Evolutionary conservation across 2,329 filamentous ascomycete species (phyloP), one percentile per base, ranked within the genome.

Genomic region (Colletotrichum coccodes): DNA sequence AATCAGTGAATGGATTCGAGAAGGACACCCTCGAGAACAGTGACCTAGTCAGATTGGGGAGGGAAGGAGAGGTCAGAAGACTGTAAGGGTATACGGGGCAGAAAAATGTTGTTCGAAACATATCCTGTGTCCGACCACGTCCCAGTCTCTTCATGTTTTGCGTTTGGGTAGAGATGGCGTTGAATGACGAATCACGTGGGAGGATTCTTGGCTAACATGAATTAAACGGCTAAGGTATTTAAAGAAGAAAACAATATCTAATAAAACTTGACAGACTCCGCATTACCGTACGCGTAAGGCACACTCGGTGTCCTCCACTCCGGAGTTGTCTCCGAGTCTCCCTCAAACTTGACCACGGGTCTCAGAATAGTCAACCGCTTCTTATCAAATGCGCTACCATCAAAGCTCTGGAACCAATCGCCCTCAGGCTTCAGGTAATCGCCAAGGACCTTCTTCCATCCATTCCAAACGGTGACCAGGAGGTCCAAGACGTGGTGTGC

Each of bases 1-100:
- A 85, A 67, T 81, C 79, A 0, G 52, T 84, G 1, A 74, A 80
- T 34, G 85, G 86, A 0, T 81, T 86, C 40, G 81, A 83, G 54
- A 83, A 83, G 72, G 84, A 86, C 0, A 78, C 82, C 2, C 71
- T 86, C 23, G 46, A 73, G 57, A 84, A 84, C 52, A 75, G 78
- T 1, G 84, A 87, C 57, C 50, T 86, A 5, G n/a, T 53, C 18
- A 18, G 42, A n/a, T n/a, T 44, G 7, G 42, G 42, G 3, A 18
- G n/a, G n/a, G n/a, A n/a, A n/a, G n/a, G n/a, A n/a, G n/a, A n/a
- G n/a, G n/a, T n/a, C n/a, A n/a, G n/a, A n/a, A n/a, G n/a, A n/a
- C n/a, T n/a, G n/a, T n/a, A n/a, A n/a, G n/a, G n/a, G n/a, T n/a
- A n/a, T n/a, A n/a, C n/a, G n/a, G n/a, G n/a, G n/a, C n/a, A n/a